Percentiles rank a stretch among this genome's conserved stretches.
Evolutionary conservation across 83 land plant species (phyloP).

Genomic region (Isoetes engelmannii): DNA sequence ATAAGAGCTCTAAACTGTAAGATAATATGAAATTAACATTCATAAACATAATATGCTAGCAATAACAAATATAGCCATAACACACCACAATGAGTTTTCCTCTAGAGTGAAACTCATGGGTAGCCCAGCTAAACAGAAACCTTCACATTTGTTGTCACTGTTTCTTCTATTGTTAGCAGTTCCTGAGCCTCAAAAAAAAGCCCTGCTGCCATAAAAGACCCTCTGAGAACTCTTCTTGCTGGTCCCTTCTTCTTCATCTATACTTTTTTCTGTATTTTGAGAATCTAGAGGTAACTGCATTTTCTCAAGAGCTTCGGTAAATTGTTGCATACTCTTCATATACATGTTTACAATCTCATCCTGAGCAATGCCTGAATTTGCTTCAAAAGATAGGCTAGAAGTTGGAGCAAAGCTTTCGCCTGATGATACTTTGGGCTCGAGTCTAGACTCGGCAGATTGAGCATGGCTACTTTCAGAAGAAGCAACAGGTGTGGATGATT

Average conservation of each 20-base stretch:
- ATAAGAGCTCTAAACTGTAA: too few species aligned
- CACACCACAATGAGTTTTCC: too few species aligned
- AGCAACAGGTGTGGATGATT: background rate
- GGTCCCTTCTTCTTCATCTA: constrained; percentile 24
- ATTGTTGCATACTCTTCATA: constrained; percentile 84
- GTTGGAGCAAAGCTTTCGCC: constrained; percentile 30
- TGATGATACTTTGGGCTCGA: constrained; percentile 4
- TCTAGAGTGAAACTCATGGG: too few species aligned
- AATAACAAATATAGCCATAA: too few species aligned
- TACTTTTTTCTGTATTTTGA: constrained; percentile 26
- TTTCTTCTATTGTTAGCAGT: constrained; percentile 8
- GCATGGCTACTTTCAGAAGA: background rate
- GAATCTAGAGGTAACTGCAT: constrained; percentile 70
- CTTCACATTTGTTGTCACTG: too few species aligned
- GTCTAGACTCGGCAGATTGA: background rate
- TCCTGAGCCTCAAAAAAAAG: constrained; percentile 43
- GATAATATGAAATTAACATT: too few species aligned
- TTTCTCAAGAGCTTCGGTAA: constrained; percentile 68
- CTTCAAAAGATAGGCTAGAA: constrained; percentile 38
- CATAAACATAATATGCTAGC: too few species aligned
- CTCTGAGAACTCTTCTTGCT: constrained; percentile 46
- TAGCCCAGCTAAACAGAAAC: too few species aligned
- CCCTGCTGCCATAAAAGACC: constrained; percentile 75
- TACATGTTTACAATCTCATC: constrained; percentile 77
- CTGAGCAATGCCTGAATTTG: constrained; percentile 54